phyloP scores from a whole-genome alignment of 768 basidiomycete genomes.

The Chiua virens region DNA sequence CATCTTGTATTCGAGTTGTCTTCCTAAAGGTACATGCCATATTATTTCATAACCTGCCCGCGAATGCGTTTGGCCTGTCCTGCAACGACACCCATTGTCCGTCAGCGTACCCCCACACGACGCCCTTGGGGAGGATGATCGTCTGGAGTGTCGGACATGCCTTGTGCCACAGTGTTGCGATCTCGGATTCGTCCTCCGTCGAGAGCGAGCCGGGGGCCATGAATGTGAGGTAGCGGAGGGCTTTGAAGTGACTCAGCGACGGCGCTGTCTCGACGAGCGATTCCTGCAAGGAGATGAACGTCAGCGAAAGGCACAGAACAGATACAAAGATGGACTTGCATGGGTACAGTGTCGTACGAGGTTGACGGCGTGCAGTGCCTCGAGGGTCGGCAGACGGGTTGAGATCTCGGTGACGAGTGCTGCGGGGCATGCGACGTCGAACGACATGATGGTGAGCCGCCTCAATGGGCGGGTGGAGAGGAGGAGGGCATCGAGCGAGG shows the following conservation, averaged over 20 bases:
- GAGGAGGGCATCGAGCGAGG: conserved; percentile 45
- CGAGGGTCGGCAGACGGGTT: conserved; percentile 46
- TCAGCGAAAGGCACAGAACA: too few species aligned
- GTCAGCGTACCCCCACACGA: conserved; percentile 52
- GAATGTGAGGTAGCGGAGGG: conserved; percentile 54
- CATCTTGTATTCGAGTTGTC: too few species aligned
- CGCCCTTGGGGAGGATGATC: conserved; percentile 62
- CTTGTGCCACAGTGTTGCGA: conserved; percentile 55
- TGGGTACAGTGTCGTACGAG: conserved; percentile 48
- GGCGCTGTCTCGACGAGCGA: conserved; percentile 41
- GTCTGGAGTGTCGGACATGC: conserved; percentile 62
- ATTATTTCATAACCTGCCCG: too few species aligned
- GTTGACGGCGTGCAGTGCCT: conserved; percentile 62
- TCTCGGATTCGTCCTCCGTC: conserved; percentile 43
- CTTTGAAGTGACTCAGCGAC: conserved; percentile 43
- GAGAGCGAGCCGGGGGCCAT: conserved; percentile 43
- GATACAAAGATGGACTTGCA: conserved; percentile 33
- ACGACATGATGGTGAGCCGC: conserved; percentile 58
- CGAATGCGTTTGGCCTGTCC: conserved; percentile 3
- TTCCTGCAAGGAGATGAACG: conserved; percentile 31
- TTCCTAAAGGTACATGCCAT: too few species aligned
- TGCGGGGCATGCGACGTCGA: conserved; percentile 47
- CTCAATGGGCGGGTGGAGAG: conserved; percentile 40
- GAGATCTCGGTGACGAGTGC: conserved; percentile 50
- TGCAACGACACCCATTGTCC: conserved; percentile 25